These are phyloP conservation scores for Eleusine coracana DNA, from an alignment of 176 grass and related monocot species.

Conservation along the genomic window DNA sequence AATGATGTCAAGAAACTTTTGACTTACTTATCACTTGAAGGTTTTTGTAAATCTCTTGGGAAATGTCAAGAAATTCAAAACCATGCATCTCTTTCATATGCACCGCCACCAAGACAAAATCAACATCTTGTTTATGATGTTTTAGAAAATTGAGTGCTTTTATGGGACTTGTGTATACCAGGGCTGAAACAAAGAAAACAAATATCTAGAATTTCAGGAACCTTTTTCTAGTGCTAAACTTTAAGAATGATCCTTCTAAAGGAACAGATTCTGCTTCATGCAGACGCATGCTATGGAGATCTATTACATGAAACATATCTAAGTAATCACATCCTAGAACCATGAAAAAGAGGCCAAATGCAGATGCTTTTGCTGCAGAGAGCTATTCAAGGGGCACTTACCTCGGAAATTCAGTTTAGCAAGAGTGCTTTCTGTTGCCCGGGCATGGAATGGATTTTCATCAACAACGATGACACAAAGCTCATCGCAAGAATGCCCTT, in stretches of 20 bases:
- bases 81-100: conserved; percentile 44
- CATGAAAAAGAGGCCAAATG: neutral
- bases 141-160: conserved; percentile 27
- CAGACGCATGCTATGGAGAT: neutral
- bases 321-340: neutral
- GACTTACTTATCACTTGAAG: conserved; percentile 57
- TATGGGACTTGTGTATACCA: conserved; percentile 30
- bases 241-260: neutral
- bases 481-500: neutral
- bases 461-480: conserved; percentile 20
- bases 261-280: neutral
- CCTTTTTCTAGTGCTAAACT: neutral
- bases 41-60: conserved; percentile 12
- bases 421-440: conserved; percentile 16
- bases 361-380: neutral
- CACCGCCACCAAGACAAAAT: conserved; percentile 37
- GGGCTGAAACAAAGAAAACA: conserved; percentile 7
- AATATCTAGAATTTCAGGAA: neutral
- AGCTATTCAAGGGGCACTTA: neutral
- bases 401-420: conserved; percentile 10
- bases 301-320: neutral
- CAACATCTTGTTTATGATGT: conserved; percentile 29
- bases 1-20: neutral
- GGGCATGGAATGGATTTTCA: conserved; percentile 10
- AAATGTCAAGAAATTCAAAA: conserved; percentile 27